Conservation (phyloP, 257 asterid species). For the Gentiana straminea region DNA sequence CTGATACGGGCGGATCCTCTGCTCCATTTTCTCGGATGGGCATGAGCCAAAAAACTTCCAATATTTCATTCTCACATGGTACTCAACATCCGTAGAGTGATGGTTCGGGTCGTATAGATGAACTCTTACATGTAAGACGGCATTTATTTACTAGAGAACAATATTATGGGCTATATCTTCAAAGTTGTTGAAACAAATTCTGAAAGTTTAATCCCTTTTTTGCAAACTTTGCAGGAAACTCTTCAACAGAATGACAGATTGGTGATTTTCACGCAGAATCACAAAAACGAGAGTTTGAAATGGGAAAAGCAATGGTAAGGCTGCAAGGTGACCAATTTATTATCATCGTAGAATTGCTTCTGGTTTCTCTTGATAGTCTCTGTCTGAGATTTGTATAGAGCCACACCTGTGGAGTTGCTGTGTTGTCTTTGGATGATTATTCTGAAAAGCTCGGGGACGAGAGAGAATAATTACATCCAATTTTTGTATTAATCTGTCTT, state of each 20-base stretch:
- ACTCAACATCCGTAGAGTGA: conserved; percentile 28
- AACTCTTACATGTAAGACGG: conserved; percentile 64
- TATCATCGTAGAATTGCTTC: no score
- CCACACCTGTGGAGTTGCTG: background rate
- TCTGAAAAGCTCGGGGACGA: background rate
- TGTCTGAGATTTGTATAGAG: no score
- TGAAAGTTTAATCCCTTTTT: conserved; percentile 1
- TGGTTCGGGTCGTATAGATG: conserved; percentile 77
- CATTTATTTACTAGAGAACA: no score
- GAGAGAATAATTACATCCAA: background rate
- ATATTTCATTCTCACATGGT: no score
- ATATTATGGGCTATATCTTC: no score
- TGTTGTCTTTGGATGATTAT: background rate
- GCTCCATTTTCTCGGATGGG: conserved; percentile 12
- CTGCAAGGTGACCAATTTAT: no score
- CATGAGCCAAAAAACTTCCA: no score
- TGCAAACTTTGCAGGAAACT: conserved; percentile 74
- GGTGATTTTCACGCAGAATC: no score
- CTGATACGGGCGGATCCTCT: conserved; percentile 27
- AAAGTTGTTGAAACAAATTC: background rate
- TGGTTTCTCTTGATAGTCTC: no score
- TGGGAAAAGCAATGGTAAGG: no score
- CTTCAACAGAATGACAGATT: conserved; percentile 13
- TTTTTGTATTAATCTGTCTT: background rate
- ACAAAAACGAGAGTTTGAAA: no score